Evolutionary conservation across 192 early-diverging fungal species (phyloP).

Genomic region (Podila minutissima): DNA sequence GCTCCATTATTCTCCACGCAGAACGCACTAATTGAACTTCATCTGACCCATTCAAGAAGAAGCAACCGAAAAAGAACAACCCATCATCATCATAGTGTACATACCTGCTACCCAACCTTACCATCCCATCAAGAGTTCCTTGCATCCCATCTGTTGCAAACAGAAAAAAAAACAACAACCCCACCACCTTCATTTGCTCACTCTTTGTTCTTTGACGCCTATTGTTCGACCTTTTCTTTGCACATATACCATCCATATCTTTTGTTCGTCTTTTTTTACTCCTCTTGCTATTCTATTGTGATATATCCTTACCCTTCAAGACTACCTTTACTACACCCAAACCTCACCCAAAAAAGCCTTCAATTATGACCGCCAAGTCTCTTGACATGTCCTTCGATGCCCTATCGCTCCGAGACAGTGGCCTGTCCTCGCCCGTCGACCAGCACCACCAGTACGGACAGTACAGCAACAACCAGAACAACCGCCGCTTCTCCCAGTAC

Average conservation of each 20-base stretch:
- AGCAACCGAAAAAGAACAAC: no score
- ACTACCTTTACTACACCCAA: background rate
- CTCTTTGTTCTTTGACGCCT: background rate
- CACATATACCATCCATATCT: background rate
- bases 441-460: conserved; percentile 23
- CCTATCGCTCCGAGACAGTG: conserved; percentile 45
- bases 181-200: background rate
- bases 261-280: background rate
- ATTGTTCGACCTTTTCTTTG: background rate
- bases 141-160: no score
- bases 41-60: no score
- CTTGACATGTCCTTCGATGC: conserved; percentile 52
- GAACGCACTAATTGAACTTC: no score
- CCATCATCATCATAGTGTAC: no score
- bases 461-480: conserved; percentile 5
- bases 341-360: background rate
- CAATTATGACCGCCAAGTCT: conserved; percentile 44
- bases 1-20: no score
- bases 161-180: background rate
- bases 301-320: background rate
- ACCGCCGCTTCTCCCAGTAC: conserved; percentile 49
- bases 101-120: no score
- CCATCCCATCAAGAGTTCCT: no score
- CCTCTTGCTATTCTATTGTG: background rate
- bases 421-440: conserved; percentile 37